These are phyloP conservation scores for Peronospora destructor DNA, from an alignment of 352 stramenopile species.

Conservation along the genomic window DNA sequence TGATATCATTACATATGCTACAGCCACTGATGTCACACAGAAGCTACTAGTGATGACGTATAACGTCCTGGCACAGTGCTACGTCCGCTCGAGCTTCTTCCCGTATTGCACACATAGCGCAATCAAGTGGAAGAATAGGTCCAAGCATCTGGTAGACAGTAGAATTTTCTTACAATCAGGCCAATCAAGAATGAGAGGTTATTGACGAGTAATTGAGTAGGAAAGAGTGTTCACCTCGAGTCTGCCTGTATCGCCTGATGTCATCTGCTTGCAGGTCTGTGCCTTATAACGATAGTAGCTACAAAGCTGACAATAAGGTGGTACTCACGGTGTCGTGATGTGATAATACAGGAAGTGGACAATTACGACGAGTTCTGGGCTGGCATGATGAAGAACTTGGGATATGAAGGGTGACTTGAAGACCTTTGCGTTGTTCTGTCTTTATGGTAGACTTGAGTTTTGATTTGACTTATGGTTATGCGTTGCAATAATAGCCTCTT, in stretches of 20 bases:
- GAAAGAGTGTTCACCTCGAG: constrained; percentile 42
- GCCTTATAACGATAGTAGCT: neutral
- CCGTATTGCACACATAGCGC: constrained; percentile 60
- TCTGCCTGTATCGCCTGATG: constrained; percentile 54
- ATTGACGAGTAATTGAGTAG: constrained; percentile 23
- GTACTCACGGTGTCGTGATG: neutral
- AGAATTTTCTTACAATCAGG: neutral
- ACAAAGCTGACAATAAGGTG: neutral
- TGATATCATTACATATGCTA: neutral
- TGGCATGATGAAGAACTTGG: constrained; percentile 42
- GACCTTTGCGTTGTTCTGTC: neutral
- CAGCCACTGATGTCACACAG: constrained; percentile 19
- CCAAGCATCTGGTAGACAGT: constrained; percentile 45
- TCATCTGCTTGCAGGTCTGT: constrained; percentile 72
- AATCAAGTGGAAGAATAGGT: constrained; percentile 70
- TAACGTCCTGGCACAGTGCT: constrained; percentile 81
- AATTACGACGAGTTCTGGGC: constrained; percentile 71
- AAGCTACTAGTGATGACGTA: constrained; percentile 79
- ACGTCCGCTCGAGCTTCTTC: constrained; percentile 72
- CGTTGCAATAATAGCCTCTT: constrained; percentile 26
- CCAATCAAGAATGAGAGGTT: neutral
- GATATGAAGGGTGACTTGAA: constrained; percentile 50
- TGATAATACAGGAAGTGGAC: constrained; percentile 58
- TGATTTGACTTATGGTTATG: neutral
- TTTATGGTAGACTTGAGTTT: neutral